Conservation (phyloP, 257 asterid species). For the Echites panduratus region DNA sequence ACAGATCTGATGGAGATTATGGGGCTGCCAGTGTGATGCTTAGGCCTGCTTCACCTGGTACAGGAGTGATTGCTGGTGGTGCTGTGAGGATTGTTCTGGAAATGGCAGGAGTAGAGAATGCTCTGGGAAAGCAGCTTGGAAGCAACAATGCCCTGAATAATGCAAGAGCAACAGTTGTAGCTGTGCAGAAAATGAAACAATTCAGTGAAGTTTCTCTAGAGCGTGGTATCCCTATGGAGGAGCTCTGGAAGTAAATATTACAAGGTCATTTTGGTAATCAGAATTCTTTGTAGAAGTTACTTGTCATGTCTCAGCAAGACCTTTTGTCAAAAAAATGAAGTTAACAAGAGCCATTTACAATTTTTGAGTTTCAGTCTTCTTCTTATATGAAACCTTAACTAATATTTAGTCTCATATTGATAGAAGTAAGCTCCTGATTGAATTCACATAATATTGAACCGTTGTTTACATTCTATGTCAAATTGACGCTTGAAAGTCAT, state of each 20-base stretch:
- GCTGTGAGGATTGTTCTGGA: conserved; percentile 86
- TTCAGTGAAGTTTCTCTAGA: conserved; percentile 79
- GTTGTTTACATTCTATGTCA: not conserved
- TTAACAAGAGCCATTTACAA: not conserved
- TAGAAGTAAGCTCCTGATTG: not conserved
- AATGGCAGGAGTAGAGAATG: conserved; percentile 89
- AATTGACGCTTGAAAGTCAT: not conserved
- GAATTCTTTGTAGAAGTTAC: not conserved
- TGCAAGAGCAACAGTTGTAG: conserved; percentile 88
- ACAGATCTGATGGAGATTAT: conserved; percentile 70
- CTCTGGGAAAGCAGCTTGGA: conserved; percentile 90
- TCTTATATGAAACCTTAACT: not conserved
- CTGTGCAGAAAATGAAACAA: conserved; percentile 78
- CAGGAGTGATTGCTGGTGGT: conserved; percentile 98
- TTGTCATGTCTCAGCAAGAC: not conserved
- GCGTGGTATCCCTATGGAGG: conserved; percentile 98
- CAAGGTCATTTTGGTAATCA: not conserved
- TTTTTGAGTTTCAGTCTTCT: not conserved
- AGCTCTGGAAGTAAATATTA: conserved; percentile 71
- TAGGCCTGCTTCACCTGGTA: conserved; percentile 93
- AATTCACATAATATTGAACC: not conserved
- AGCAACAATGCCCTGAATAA: conserved; percentile 93
- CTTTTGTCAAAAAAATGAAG: not conserved
- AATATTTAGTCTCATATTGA: not conserved
- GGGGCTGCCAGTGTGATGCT: conserved; percentile 99